phyloP scores from a whole-genome alignment of 2,329 filamentous ascomycete species.

The Chrysoporthe cubensis region DNA sequence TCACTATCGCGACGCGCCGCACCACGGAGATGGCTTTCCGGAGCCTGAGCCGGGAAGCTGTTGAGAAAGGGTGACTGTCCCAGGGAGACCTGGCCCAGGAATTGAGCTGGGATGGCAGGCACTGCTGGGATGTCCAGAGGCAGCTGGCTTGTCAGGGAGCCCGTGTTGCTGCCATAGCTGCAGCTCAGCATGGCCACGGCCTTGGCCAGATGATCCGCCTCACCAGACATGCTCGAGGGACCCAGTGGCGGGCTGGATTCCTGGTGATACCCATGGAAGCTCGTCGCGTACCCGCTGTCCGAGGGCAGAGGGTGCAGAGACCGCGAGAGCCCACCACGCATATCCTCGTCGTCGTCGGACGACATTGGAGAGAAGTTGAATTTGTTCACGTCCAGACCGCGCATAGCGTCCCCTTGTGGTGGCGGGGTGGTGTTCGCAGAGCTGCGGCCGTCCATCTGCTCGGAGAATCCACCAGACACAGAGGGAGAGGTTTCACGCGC shows the following conservation, averaged over 20 bases:
- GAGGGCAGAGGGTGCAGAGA: conserved; percentile 78
- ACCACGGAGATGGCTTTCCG: conserved; percentile 68
- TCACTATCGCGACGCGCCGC: conserved; percentile 56
- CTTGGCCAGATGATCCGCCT: conserved; percentile 83
- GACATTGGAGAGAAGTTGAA: conserved; percentile 52
- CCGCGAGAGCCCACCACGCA: conserved; percentile 65
- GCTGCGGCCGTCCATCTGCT: conserved; percentile 76
- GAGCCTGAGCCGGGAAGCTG: conserved; percentile 63
- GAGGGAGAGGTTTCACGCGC: conserved; percentile 75
- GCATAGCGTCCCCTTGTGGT: conserved; percentile 70
- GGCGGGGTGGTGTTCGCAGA: conserved; percentile 93
- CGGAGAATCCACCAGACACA: conserved; percentile 75
- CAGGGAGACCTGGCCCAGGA: conserved; percentile 66
- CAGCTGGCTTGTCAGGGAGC: conserved; percentile 66
- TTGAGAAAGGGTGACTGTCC: conserved; percentile 65
- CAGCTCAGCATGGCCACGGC: conserved; percentile 89
- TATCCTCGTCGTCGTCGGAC: conserved; percentile 62
- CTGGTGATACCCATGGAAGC: conserved; percentile 73
- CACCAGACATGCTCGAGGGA: conserved; percentile 72
- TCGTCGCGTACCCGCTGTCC: conserved; percentile 56
- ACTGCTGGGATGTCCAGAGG: conserved; percentile 81
- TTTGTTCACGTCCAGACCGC: conserved; percentile 42
- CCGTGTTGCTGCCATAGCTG: conserved; percentile 79
- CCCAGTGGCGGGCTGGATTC: conserved; percentile 80
- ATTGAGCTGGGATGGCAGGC: conserved; percentile 82